A percentile compares a stretch with the other conserved stretches of the same genome.
These are phyloP conservation scores for Pseudotulostoma volvatum DNA, from an alignment of 495 filamentous ascomycete genomes.

Conservation along the genomic window DNA sequence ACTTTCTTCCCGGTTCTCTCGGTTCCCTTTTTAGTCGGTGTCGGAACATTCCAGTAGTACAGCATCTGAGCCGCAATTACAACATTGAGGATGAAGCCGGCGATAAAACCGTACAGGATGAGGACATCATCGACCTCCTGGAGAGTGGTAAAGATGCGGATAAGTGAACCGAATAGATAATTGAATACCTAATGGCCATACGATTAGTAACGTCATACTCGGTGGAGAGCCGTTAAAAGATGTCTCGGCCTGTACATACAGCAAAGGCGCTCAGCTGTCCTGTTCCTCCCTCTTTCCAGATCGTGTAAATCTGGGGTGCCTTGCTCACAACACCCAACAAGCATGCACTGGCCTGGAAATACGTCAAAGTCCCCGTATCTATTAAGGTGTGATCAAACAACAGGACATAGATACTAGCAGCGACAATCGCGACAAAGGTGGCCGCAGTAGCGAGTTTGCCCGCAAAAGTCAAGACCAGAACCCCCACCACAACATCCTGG, in stretches of 20 bases:
- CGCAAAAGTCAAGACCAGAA: constrained; percentile 66
- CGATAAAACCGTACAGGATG: constrained; percentile 85
- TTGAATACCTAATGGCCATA: constrained; percentile 88
- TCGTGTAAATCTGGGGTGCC: constrained; percentile 74
- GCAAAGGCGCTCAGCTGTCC: constrained; percentile 93
- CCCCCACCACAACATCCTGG: constrained; percentile 79
- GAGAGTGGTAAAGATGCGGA: constrained; percentile 89
- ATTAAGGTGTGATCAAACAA: constrained; percentile 51
- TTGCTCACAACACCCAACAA: constrained; percentile 73
- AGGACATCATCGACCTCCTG: constrained; percentile 92
- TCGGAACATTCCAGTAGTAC: constrained; percentile 81
- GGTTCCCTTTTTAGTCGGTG: constrained; percentile 23
- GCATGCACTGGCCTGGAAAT: constrained; percentile 74
- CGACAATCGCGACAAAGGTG: constrained; percentile 59
- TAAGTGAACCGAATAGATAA: constrained; percentile 80
- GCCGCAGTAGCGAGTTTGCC: constrained; percentile 46
- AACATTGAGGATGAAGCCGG: constrained; percentile 72
- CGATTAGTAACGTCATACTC: neutral
- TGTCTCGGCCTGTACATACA: constrained; percentile 55
- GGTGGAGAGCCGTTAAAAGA: neutral
- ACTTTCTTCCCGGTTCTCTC: constrained; percentile 28
- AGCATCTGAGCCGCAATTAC: constrained; percentile 83
- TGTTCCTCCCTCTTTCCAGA: constrained; percentile 70
- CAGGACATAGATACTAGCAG: constrained; percentile 45
- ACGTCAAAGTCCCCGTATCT: constrained; percentile 48